A percentile compares a stretch with the other conserved stretches of the same genome.
These are phyloP conservation scores for Ilex asprella DNA, from an alignment of 257 asterid genomes.

Conservation along the genomic window DNA sequence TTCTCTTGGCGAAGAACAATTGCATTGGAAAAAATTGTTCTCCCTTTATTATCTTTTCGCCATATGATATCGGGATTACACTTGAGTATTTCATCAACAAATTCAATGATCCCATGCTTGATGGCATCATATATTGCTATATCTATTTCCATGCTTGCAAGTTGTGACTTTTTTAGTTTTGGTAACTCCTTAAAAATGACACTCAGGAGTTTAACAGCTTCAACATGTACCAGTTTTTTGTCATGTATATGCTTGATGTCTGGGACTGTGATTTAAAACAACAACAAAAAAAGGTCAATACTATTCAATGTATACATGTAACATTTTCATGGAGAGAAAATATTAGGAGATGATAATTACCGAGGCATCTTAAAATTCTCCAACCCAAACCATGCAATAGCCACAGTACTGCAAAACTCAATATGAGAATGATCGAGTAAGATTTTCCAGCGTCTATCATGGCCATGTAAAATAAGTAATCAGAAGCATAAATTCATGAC, in stretches of 20 bases:
- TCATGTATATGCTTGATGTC: constrained; percentile 26
- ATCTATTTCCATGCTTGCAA: constrained; percentile 31
- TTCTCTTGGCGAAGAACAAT: constrained; percentile 25
- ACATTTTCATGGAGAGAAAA: background rate
- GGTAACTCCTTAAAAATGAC: constrained; percentile 24
- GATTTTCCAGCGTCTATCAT: too few species aligned
- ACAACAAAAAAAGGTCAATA: background rate
- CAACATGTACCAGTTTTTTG: constrained; percentile 26
- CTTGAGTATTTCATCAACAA: constrained; percentile 11
- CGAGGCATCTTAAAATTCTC: constrained; percentile 23
- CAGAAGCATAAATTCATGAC: too few species aligned
- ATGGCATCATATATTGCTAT: constrained; percentile 30
- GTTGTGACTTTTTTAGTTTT: constrained; percentile 11
- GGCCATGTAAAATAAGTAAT: too few species aligned
- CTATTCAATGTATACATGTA: too few species aligned
- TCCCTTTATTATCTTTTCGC: constrained; percentile 22
- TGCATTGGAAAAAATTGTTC: constrained; percentile 23
- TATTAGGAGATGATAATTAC: constrained; percentile 11
- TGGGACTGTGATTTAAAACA: constrained; percentile 20
- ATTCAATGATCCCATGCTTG: constrained; percentile 21
- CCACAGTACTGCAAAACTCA: constrained; percentile 13
- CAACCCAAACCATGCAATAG: constrained; percentile 21
- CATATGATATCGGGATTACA: constrained; percentile 20
- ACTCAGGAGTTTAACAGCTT: constrained; percentile 18
- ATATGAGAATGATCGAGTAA: too few species aligned